Conservation (phyloP, 2,329 filamentous ascomycete species). For the Ascochyta pisi region DNA sequence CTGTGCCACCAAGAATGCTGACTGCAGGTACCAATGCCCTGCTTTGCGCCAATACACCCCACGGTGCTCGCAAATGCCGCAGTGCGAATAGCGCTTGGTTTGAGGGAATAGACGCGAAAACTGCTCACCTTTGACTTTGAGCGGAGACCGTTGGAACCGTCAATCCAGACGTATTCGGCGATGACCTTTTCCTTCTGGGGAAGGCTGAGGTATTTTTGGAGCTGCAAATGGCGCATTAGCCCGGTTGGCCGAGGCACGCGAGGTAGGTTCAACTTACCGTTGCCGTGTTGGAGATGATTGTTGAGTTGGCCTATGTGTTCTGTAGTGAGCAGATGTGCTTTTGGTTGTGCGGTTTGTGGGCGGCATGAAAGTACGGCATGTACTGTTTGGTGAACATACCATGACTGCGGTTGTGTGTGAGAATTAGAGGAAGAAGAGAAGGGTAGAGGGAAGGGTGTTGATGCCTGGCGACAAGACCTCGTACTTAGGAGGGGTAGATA, state of each 20-base stretch:
- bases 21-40: slow-evolving; percentile 7
- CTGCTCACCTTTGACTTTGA: slow-evolving; percentile 92
- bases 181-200: slow-evolving; percentile 88
- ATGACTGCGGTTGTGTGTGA: slow-evolving; percentile 38
- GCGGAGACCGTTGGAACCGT: slow-evolving; percentile 79
- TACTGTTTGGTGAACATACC: slow-evolving; percentile 29
- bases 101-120: slow-evolving; percentile 17
- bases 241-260: slow-evolving; percentile 21
- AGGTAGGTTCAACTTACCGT: slow-evolving; percentile 50
- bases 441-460: slow-evolving; percentile 8
- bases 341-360: slow-evolving; percentile 1
- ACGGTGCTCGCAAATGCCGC: slow-evolving; percentile 18
- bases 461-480: slow-evolving; percentile 19
- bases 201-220: slow-evolving; percentile 89
- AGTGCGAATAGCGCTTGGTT: slow-evolving; percentile 6
- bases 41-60: slow-evolving; percentile 10
- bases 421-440: slow-evolving; percentile 16
- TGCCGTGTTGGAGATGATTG: slow-evolving; percentile 56
- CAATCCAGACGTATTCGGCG: slow-evolving; percentile 98
- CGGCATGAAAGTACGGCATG: not conserved
- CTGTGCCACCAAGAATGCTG: slow-evolving; percentile 6
- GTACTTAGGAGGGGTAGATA: slow-evolving; percentile 27
- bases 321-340: slow-evolving; percentile 23
- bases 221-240: slow-evolving; percentile 60
- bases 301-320: slow-evolving; percentile 46